Evolutionary conservation across 306 rosid species (phyloP), one percentile per base, ranked within the genome.

Genomic region (Casuarina cunninghamiana): DNA sequence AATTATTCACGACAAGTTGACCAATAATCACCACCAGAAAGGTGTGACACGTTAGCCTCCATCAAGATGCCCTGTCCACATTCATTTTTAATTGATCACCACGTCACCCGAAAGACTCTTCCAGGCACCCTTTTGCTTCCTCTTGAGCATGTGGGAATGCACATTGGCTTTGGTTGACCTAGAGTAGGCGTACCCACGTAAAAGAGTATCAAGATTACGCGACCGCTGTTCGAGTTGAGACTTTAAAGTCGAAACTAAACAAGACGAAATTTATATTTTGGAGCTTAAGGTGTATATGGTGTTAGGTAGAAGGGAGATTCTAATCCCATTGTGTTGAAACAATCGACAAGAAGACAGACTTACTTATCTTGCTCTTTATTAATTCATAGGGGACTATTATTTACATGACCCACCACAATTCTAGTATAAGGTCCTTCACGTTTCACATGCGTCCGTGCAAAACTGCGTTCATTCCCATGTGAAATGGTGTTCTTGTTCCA

Each of bases 31-130:
- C 61, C 69, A 38, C 73, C 74, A 73, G 70, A 72, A 80, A 61
- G 76, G 81, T 71, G 60, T 74, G 67, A 53, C 81, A 78, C 87
- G 83, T 80, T 76, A 78, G 84, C 17, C 65, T 32, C 79, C 76
- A 90, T 76, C 61, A 75, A 71, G 54, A 11, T 51, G 58, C 81
- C 84, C 58, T 53, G 77, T 81, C 87, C 87, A 79, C 55, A 74
- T 79, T 48, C 63, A 15, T 54, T 65, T 72, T 71, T 65, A 43
- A 32, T 79, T 61, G 53, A 57, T 81, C 79, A n/a, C 82, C 74
- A 69, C 77, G 74, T 67, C 83, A 75, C 43, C 72, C 61, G 37
- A 21, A 70, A 3, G 19, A 74, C 49, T 69, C 53, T 67, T 15
- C 10, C 5, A 26, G 1, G 32, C 1, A 26, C 32, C 32, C 32